Evolutionary conservation across 129 eudicot species (phyloP).

Genomic region (Centaurea solstitialis): DNA sequence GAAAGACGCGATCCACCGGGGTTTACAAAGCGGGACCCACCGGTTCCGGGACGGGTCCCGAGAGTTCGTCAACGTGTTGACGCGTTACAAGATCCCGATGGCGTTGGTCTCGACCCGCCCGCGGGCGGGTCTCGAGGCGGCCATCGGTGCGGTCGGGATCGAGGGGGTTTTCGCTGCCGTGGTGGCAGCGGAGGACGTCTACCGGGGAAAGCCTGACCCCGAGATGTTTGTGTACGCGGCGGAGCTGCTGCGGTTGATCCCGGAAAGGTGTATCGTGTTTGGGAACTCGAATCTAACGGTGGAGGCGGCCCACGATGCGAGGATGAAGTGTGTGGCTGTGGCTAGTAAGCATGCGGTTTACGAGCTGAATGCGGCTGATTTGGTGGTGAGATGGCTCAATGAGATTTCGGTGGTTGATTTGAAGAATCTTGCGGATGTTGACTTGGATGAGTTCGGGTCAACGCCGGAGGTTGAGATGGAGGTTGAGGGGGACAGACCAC

Average conservation of each 20-base stretch:
- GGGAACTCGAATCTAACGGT: slow-evolving; percentile 85
- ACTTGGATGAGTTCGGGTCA: slow-evolving; percentile 57
- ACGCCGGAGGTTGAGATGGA: slow-evolving; percentile 83
- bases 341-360: slow-evolving; percentile 90
- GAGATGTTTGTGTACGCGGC: slow-evolving; percentile 88
- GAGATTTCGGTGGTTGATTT: slow-evolving; percentile 83
- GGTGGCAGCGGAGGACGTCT: slow-evolving; percentile 83
- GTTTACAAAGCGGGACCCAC: slow-evolving; percentile 67
- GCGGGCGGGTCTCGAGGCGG: slow-evolving; percentile 57
- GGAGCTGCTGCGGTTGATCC: slow-evolving; percentile 66
- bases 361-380: slow-evolving; percentile 85
- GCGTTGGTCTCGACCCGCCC: slow-evolving; percentile 87
- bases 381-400: slow-evolving; percentile 73
- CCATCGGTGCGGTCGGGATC: slow-evolving; percentile 61
- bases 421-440: slow-evolving; percentile 84
- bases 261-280: slow-evolving; percentile 87
- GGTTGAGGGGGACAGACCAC: slow-evolving; percentile 45
- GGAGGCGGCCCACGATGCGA: slow-evolving; percentile 97
- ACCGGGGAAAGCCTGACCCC: slow-evolving; percentile 90
- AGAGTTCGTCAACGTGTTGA: slow-evolving; percentile 56
- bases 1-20: slow-evolving; percentile 74
- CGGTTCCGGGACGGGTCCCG: slow-evolving; percentile 71
- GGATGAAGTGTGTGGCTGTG: slow-evolving; percentile 92
- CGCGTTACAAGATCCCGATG: slow-evolving; percentile 76
- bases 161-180: slow-evolving; percentile 71